Evolutionary conservation across 1,139 yeast species (phyloP).

Genomic region (Blastobotrys buckinghamii): DNA sequence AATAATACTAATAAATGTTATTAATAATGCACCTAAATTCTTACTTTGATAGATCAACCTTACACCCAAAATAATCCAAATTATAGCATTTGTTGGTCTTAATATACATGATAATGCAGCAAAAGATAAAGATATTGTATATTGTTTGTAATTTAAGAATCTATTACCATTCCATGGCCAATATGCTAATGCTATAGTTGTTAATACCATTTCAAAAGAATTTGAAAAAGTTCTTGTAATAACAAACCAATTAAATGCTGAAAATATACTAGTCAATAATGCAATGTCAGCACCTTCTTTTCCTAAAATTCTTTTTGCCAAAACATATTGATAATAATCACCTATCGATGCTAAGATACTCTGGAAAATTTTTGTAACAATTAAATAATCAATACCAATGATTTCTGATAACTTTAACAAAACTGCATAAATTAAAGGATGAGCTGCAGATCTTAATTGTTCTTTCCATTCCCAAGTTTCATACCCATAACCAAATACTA

Average conservation of each 20-base stretch:
- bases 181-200: constrained; percentile 59
- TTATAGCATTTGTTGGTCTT: constrained; percentile 74
- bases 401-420: constrained; percentile 32
- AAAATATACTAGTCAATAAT: constrained; percentile 50
- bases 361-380: constrained; percentile 60
- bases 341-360: constrained; percentile 67
- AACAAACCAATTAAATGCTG: constrained; percentile 80
- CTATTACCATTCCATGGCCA: constrained; percentile 58
- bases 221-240: constrained; percentile 83
- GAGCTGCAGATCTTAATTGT: constrained; percentile 69
- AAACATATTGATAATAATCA: constrained; percentile 53
- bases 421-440: constrained; percentile 63
- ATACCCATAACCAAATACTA: constrained; percentile 74
- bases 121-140: constrained; percentile 20
- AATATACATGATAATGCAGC: constrained; percentile 40
- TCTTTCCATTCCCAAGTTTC: constrained; percentile 93
- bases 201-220: constrained; percentile 68
- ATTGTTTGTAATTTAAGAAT: constrained; percentile 13
- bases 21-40: constrained; percentile 14
- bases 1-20: constrained; percentile 25
- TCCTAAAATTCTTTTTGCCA: constrained; percentile 35
- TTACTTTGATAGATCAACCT: constrained; percentile 25
- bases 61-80: constrained; percentile 64
- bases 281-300: constrained; percentile 42
- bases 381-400: constrained; percentile 26